A percentile compares a stretch with the other conserved stretches of the same genome.
Conservation (phyloP, 2,329 filamentous ascomycete species). For the Beauveria scarabaeidicola region DNA sequence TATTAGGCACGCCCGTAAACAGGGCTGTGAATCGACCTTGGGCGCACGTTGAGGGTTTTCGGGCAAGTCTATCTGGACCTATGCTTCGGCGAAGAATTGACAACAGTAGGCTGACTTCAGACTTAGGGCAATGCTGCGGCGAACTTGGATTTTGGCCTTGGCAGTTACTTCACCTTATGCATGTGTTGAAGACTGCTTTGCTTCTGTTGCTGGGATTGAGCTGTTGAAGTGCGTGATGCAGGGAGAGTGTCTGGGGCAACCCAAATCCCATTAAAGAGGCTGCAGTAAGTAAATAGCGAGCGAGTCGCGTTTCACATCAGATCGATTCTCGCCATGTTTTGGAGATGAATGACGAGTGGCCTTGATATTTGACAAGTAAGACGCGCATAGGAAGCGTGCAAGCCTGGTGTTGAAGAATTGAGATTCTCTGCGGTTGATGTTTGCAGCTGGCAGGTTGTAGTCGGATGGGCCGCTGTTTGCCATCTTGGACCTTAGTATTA, state of each 20-base stretch:
- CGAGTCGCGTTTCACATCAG: not conserved
- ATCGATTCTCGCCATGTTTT: not conserved
- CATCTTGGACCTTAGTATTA: not conserved
- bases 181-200: not conserved
- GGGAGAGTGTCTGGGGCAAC: slow-evolving; percentile 4
- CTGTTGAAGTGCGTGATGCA: not conserved
- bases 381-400: not conserved
- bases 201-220: not conserved
- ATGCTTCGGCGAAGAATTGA: not conserved
- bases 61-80: not conserved
- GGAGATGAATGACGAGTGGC: not conserved
- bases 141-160: not conserved
- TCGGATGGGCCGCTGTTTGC: not conserved
- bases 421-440: not conserved
- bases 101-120: not conserved
- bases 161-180: not conserved
- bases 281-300: not conserved
- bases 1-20: not conserved
- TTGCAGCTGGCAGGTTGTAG: not conserved
- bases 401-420: not conserved
- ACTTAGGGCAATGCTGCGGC: not conserved
- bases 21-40: not conserved
- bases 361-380: not conserved
- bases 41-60: not conserved
- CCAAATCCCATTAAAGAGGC: not conserved